Evolutionary conservation across 345 rosid species (phyloP), one percentile per base, ranked within the genome.

Genomic region (Microcos paniculata): DNA sequence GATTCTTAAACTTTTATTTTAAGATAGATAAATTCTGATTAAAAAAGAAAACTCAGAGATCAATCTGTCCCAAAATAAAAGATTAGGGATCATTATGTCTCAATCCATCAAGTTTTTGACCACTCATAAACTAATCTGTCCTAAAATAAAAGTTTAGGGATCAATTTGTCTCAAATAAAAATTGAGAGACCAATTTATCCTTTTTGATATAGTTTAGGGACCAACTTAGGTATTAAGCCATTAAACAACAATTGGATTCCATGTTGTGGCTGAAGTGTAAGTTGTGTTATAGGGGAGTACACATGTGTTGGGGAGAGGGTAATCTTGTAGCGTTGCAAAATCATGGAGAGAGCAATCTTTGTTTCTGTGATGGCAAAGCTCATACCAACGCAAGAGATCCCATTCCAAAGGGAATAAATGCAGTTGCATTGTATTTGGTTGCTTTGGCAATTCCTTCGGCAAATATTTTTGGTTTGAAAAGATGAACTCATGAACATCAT

Each of bases 381-480:
- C 59, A 69, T 69, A 28, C 92, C 87, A 9, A 82, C 86, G 51
- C 88, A 85, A 84, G 74, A 30, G 86, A 71, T 57, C 87, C 92
- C 75, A 82, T 30, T 14, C 84, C 84, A 21, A 85, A 88, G 0
- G 88, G 87, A 19, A 82, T 21, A 76, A 73, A 88, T 21, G 79
- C 85, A 1, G 79, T 76, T 0, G 46, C 48, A 42, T 79, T 85
- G 53, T 79, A 68, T 38, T 66, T 74, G 57, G 85, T 85, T 35
- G 92, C 90, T 72, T 83, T 83, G 38, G 83, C 86, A 1, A 82
- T 65, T 31, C 88, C 87, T 68, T 78, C 83, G 2, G 80, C 77
- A 55, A 85, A 87, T 69, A 90, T 82, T 58, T 87, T 83, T 1
- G 87, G 88, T 62, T 76, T 82, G 80, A 82, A 88, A 38, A 69